Evolutionary conservation across 2,329 filamentous ascomycete genomes (phyloP), one percentile per base, ranked within the genome.

Genomic region (Ceratocystis cacaofunesta): DNA sequence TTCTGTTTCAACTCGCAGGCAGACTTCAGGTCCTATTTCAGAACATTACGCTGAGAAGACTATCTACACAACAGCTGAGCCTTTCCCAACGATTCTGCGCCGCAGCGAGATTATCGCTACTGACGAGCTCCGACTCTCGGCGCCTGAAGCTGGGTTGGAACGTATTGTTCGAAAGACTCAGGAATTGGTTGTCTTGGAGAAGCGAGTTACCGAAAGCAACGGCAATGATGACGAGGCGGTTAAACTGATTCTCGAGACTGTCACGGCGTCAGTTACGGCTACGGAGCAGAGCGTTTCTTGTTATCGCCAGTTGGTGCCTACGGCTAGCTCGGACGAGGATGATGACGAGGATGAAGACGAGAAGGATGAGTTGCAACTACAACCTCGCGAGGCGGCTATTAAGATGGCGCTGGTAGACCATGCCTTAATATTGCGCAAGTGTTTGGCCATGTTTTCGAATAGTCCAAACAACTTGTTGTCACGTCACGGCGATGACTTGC

Each of bases 11-110:
- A 85, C 85, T 5, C 85, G 84, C 70, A 82, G 90, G 32, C 85
- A 84, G 69, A 88, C 87, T 1, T 81, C 79, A 10, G 86, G 89
- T 10, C 82, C 85, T 0, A 85, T 88, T 2, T 79, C 83, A 25
- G 86, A 89, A 64, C 89, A 94, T 70, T 88, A 81, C 68, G 85
- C 90, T 0, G 89, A 96, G 73, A 97, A 96, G 78, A 81, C 85
- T 0, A 76, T 96, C 0, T 96, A 90, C 73, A 88, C 85, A 0
- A 92, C 91, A 0, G 86, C 86, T 0, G 92, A 96, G 71, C 76
- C 86, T 0, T 97, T 97, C 76, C 94, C 92, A 0, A 96, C 92
- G 1, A 95, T 97, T 61, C 78, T 96, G 30, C 84, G 90, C 41
- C 84, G 92, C 65, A 95, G 90, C 70, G 92, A 96, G 75, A 88